A percentile compares a stretch with the other conserved stretches of the same genome.
phyloP scores from a whole-genome alignment of 345 rosid species.

The Reutealis trisperma region DNA sequence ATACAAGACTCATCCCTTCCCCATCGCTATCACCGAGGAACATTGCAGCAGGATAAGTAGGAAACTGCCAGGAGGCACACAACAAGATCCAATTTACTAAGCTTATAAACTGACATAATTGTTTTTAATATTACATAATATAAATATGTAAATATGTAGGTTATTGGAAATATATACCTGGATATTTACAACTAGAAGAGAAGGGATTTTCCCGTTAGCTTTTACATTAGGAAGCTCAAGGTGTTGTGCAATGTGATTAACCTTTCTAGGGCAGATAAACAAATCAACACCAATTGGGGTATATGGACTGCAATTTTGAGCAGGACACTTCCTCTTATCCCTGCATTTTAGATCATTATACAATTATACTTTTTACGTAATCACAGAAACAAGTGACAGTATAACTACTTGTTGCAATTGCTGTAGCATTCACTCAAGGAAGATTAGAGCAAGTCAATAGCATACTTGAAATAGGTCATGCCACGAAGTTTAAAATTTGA shows the following conservation, averaged over 20 bases:
- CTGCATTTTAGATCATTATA: conserved; percentile 42
- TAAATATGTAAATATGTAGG: neutral
- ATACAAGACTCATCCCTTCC: conserved; percentile 93
- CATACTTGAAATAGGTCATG: conserved; percentile 67
- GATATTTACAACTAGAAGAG: conserved; percentile 87
- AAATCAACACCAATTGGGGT: conserved; percentile 80
- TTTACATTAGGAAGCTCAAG: conserved; percentile 80
- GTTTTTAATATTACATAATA: no score
- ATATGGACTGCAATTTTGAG: conserved; percentile 61
- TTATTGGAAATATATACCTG: conserved; percentile 51
- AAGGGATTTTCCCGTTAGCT: conserved; percentile 61
- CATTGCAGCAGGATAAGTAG: conserved; percentile 90
- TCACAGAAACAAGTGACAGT: conserved; percentile 7
- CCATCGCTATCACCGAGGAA: conserved; percentile 87
- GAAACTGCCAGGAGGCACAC: conserved; percentile 52
- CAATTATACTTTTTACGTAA: conserved; percentile 2
- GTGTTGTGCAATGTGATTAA: conserved; percentile 88
- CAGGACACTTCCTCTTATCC: conserved; percentile 76
- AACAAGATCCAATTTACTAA: conserved; percentile 1
- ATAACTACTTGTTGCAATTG: neutral
- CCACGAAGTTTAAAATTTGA: conserved; percentile 70
- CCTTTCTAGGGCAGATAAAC: conserved; percentile 71
- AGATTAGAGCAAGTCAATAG: conserved; percentile 6
- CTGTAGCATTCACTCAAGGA: neutral
- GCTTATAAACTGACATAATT: neutral